Evolutionary conservation across 768 basidiomycete species (phyloP).

Genomic region (Tubosaeta sp.): DNA sequence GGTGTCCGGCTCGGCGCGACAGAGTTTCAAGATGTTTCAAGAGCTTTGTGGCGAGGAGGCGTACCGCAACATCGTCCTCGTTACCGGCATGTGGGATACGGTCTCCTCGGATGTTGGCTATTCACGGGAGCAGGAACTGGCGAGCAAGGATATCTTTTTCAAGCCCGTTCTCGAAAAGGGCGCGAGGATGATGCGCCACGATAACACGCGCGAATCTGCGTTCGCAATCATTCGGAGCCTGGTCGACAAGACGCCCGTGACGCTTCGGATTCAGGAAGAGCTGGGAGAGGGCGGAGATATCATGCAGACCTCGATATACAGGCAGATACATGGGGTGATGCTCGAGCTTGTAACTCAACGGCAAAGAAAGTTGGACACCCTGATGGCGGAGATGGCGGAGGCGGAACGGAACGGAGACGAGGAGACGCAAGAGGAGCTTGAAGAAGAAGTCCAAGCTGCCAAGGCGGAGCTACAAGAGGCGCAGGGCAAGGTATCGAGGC

Average conservation of each 20-base stretch:
- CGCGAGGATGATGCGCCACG: slow-evolving; percentile 41
- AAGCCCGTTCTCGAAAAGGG: slow-evolving; percentile 45
- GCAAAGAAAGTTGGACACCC: slow-evolving; percentile 39
- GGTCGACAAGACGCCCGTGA: slow-evolving; percentile 33
- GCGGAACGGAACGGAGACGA: slow-evolving; percentile 41
- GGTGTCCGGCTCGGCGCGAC: slow-evolving; percentile 42
- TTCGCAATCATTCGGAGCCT: slow-evolving; percentile 40
- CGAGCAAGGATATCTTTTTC: slow-evolving; percentile 42
- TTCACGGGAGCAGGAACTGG: slow-evolving; percentile 42
- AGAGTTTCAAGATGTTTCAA: slow-evolving; percentile 48
- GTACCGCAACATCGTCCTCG: slow-evolving; percentile 45
- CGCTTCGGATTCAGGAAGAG: slow-evolving; percentile 53
- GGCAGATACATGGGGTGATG: slow-evolving; percentile 47
- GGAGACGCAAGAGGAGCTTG: slow-evolving; percentile 41
- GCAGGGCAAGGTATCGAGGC: slow-evolving; percentile 19
- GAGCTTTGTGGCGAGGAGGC: slow-evolving; percentile 47
- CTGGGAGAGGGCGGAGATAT: slow-evolving; percentile 44
- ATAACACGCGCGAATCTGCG: slow-evolving; percentile 42
- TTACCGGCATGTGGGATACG: slow-evolving; percentile 50
- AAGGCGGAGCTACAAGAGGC: slow-evolving; percentile 19
- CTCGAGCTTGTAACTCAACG: slow-evolving; percentile 41
- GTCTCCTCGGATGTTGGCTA: slow-evolving; percentile 32
- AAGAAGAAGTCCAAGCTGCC: slow-evolving; percentile 32
- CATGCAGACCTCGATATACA: slow-evolving; percentile 49
- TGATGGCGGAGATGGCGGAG: slow-evolving; percentile 44